Evolutionary conservation across 345 rosid species (phyloP).

Genomic region (Citrus inodora): DNA sequence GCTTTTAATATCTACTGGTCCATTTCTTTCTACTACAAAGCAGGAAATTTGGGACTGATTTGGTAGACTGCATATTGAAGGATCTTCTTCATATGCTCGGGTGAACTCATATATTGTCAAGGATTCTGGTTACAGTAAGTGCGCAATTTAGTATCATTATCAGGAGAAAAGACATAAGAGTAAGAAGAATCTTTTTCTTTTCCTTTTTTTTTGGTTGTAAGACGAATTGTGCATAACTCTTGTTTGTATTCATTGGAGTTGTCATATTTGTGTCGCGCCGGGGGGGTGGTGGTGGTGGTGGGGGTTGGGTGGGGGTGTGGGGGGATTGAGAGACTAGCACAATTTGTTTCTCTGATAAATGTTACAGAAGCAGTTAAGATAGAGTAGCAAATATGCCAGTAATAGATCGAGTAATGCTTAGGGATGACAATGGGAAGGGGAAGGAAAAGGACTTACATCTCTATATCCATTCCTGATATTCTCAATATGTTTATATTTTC

Average conservation of each 20-base stretch:
- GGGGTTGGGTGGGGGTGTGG: too few species aligned
- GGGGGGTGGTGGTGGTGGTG: too few species aligned
- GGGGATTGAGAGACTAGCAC: background rate
- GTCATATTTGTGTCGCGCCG: background rate
- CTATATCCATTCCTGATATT: accelerated
- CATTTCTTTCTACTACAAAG: background rate
- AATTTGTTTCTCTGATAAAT: background rate
- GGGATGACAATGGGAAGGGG: too few species aligned
- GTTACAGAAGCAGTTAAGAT: background rate
- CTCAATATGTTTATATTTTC: accelerated
- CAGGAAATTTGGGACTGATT: background rate
- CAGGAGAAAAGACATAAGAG: background rate
- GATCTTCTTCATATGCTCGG: background rate
- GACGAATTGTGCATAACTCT: background rate
- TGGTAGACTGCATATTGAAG: background rate
- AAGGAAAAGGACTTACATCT: too few species aligned
- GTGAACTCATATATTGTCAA: background rate
- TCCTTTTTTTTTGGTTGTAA: too few species aligned
- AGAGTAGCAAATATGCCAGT: background rate
- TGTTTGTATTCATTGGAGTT: background rate
- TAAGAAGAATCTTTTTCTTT: background rate
- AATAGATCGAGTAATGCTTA: too few species aligned
- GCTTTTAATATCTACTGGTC: background rate
- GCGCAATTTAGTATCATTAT: too few species aligned
- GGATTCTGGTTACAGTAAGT: background rate